Evolutionary conservation across 2,329 filamentous ascomycete species (phyloP), one percentile per base, ranked within the genome.

Genomic region (Beauveria rudraprayagi): DNA sequence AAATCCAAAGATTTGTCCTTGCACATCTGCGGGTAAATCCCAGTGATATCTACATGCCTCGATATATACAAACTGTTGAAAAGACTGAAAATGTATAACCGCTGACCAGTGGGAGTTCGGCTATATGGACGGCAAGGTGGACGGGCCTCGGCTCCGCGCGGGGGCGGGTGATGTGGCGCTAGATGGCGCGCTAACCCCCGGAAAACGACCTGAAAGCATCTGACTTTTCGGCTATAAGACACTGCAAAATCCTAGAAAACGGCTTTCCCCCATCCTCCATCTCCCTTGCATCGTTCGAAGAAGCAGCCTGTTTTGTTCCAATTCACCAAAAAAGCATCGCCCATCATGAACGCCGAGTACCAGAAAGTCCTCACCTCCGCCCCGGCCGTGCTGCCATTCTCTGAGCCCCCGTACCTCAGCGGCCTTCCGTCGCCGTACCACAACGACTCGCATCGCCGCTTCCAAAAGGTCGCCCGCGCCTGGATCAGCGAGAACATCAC

Each of bases 351-450:
- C 50, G 28, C 58, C 22, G 58, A 61, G 24, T 61, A 61, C 30
- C 58, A 61, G 17, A 61, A 61, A 22, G 51, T 22, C 11, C 58
- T 61, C 41, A 55, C 50, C 19, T 61, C 58, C 58, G 53, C 58
- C 6, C 58, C 58, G n/a, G 60, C 60, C 5, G 53, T 61, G 40
- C 40, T 61, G 40, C 88, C 88, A 56, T 90, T 91, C 76, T 85
- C 86, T 5, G 88, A 91, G 66, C 88, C 88, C 1, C 81, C 87
- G 1, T 91, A 86, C 74, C 79, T 91, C 48, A 78, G 78, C 67
- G 87, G 87, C 55, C 77, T 90, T 3, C 88, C 88, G 0, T 88
- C 85, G 0, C 84, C 88, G n/a, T 88, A 90, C 75, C 89, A 89
- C 76, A 86, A 80, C 19, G 77, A 81, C 3, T 83, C 83, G 4